Evolutionary conservation across 192 early-diverging fungal genomes (phyloP).

Genomic region (Coemansia sp.): DNA sequence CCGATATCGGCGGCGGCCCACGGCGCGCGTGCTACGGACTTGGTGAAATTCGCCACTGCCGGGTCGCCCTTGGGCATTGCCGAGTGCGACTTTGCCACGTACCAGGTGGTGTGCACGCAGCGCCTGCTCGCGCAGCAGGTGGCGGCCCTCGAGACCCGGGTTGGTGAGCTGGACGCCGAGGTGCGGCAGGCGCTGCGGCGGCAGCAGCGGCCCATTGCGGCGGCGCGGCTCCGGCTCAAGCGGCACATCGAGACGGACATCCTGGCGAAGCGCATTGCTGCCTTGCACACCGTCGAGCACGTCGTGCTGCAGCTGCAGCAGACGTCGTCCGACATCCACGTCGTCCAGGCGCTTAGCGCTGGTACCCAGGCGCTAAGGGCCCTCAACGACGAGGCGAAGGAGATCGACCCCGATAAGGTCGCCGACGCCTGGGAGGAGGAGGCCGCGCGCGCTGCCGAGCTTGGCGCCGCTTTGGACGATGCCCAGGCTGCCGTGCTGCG

Average conservation of each 20-base stretch:
- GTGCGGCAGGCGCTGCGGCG: constrained; percentile 9
- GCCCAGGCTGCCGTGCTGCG: neutral
- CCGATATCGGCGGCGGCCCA: neutral
- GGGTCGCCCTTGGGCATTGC: constrained; percentile 11
- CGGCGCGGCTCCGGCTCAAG: constrained; percentile 19
- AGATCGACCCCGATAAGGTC: neutral
- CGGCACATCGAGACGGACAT: constrained; percentile 21
- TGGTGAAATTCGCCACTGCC: constrained; percentile 37
- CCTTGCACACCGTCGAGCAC: constrained; percentile 23
- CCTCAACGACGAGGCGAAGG: constrained; percentile 13
- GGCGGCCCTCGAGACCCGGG: constrained; percentile 13
- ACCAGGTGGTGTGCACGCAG: constrained; percentile 27
- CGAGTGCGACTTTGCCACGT: constrained; percentile 27
- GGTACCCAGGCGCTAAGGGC: constrained; percentile 28
- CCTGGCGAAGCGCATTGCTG: constrained; percentile 17
- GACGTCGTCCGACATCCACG: constrained; percentile 35
- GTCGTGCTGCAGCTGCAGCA: constrained; percentile 36
- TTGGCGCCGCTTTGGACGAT: constrained; percentile 15
- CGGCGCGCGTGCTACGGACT: neutral
- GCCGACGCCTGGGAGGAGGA: constrained; percentile 41
- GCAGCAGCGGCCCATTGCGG: constrained; percentile 15
- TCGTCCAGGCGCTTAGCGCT: constrained; percentile 24
- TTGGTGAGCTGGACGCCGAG: constrained; percentile 15
- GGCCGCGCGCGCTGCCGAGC: constrained; percentile 14
- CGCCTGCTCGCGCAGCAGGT: constrained; percentile 16